These are phyloP conservation scores for Neltuma alba DNA, from an alignment of 306 rosid species.

Conservation along the genomic window DNA sequence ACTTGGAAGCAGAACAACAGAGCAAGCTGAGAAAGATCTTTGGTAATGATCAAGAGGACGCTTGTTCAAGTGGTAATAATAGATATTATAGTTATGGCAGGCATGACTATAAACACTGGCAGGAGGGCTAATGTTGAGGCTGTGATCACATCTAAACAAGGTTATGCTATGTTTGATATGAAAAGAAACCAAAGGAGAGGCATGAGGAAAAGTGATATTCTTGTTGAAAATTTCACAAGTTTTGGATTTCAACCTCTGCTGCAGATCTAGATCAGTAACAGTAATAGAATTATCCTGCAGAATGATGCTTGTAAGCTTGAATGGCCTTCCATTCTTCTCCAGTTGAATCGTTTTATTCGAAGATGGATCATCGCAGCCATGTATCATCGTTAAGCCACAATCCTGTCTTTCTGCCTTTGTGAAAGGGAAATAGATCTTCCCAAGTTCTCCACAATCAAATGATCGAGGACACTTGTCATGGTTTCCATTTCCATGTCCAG, in stretches of 20 bases:
- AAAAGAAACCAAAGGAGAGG: not conserved
- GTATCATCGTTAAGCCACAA: not conserved
- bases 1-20: slow-evolving; percentile 31
- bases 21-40: slow-evolving; percentile 5
- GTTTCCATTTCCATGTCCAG: not conserved
- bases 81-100: not conserved
- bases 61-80: not conserved
- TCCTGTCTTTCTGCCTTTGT: not conserved
- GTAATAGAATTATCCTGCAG: not conserved
- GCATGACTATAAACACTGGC: not conserved
- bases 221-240: not conserved
- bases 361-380: not conserved
- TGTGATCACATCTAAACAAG: not conserved
- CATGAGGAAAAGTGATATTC: not conserved
- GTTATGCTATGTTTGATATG: not conserved
- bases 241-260: not conserved
- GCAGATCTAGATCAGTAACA: not conserved
- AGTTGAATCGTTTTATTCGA: not conserved
- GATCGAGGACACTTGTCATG: not conserved
- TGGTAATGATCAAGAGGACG: not conserved
- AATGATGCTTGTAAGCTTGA: not conserved
- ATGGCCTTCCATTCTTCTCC: not conserved
- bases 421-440: slow-evolving; percentile 9
- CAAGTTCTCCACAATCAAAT: slow-evolving; percentile 6
- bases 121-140: not conserved